Evolutionary conservation across 305 asterid genomes (phyloP), one percentile per base, ranked within the genome.

Genomic region (Fraxinus ornus): DNA sequence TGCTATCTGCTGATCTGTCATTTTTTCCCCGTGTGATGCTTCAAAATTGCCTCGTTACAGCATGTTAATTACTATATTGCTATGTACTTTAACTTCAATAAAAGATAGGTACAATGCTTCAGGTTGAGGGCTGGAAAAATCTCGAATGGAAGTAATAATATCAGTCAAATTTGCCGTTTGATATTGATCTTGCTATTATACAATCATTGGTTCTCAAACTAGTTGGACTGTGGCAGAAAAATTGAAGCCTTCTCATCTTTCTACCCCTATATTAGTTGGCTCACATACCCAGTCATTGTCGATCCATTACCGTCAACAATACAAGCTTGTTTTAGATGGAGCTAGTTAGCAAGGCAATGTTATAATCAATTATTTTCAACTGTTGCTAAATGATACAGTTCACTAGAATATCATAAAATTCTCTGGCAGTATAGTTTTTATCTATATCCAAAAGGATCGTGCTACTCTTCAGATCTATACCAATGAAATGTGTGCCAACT

Each of bases 201-300:
- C 33, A 12, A 32, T 68, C 36, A 22, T 68, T 77, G 78, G 8
- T 80, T n/a, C n/a, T 24, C 71, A 66, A 79, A 30, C 72, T 44
- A 74, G 76, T 19, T 37, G 35, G 76, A 32, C 49, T 41, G 78
- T 17, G 12, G 22, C 35, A 49, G 3, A 21, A 70, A 82, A 36
- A 74, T 35, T 26, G 60, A 35, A 80, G 57, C 64, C 19, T 60
- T 79, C 41, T 75, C 17, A 47, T 79, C 70, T 35, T 79, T 35
- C 19, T 19, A 7, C 28, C 28, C 28, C 12, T 57, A 2, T 36
- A 75, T 79, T 33, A 64, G 78, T 24, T 79, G 28, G 68, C 28
- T n/a, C 12, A 57, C 68, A n/a, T 73, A 30, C 68, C 22, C 26
- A 7, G 12, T 5, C 47, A 12, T 33, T 73, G 28, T 37, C 47